These are phyloP conservation scores for Botrytis paeoniae DNA, from an alignment of 2,329 filamentous ascomycete genomes.

Conservation along the genomic window DNA sequence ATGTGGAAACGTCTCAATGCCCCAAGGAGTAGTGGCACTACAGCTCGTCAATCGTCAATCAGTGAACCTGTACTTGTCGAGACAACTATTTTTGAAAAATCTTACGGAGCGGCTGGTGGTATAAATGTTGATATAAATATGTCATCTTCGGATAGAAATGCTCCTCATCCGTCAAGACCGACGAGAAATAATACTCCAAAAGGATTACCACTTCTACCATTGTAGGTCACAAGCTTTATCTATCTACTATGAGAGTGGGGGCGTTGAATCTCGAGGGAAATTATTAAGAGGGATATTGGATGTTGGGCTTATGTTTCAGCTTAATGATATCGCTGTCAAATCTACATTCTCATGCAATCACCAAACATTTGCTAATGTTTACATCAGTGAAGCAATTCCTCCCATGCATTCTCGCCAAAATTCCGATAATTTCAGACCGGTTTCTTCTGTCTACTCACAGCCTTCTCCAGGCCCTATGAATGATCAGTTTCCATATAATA, in stretches of 20 bases:
- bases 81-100: constrained; percentile 45
- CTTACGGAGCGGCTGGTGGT: constrained; percentile 41
- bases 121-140: constrained; percentile 31
- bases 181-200: constrained; percentile 31
- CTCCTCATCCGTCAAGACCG: constrained; percentile 27
- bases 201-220: constrained; percentile 24
- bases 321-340: constrained; percentile 23
- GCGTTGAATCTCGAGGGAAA: background rate
- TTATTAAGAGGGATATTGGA: background rate
- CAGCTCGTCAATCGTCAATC: constrained; percentile 40
- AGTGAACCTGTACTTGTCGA: constrained; percentile 46
- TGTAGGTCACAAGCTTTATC: constrained; percentile 27
- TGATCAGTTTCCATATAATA: constrained; percentile 26
- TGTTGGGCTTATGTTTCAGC: constrained; percentile 22
- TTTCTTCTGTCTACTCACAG: constrained; percentile 62
- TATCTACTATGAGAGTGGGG: background rate
- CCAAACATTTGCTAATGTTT: constrained; percentile 25
- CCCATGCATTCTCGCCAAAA: constrained; percentile 28
- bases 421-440: constrained; percentile 43
- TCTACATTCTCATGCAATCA: constrained; percentile 22
- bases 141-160: constrained; percentile 25
- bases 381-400: constrained; percentile 25
- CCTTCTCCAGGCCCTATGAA: constrained; percentile 42
- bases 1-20: constrained; percentile 55
- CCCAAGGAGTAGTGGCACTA: constrained; percentile 34